These are phyloP conservation scores for Pseudogymnoascus sp. DNA, from an alignment of 2,329 filamentous ascomycete species.

Conservation along the genomic window DNA sequence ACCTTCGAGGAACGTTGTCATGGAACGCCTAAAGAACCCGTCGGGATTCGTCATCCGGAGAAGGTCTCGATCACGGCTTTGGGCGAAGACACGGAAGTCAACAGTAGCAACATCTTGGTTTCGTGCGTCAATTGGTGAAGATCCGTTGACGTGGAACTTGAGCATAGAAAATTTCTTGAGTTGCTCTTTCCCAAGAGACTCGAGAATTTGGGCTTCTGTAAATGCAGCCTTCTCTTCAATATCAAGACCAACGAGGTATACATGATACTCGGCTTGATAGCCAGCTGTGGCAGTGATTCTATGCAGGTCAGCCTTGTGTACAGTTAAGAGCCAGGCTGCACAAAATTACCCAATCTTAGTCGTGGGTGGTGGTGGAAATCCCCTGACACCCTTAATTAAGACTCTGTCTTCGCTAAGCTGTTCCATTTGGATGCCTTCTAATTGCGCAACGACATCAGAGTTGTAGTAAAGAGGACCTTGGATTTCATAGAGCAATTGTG, in stretches of 20 bases:
- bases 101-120: constrained; percentile 42
- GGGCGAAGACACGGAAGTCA: constrained; percentile 37
- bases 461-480: constrained; percentile 31
- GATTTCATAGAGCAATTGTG: constrained; percentile 32
- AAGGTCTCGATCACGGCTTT: constrained; percentile 32
- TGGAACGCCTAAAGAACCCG: background rate
- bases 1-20: constrained; percentile 31
- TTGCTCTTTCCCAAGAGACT: constrained; percentile 25
- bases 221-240: constrained; percentile 35
- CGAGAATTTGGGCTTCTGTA: constrained; percentile 33
- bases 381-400: constrained; percentile 21
- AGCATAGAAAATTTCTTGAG: constrained; percentile 26
- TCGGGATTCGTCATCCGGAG: background rate
- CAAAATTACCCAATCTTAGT: constrained; percentile 30
- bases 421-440: constrained; percentile 34
- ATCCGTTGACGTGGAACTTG: constrained; percentile 31
- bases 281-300: constrained; percentile 34
- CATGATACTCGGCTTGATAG: constrained; percentile 38
- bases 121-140: constrained; percentile 29
- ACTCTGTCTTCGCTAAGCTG: constrained; percentile 30
- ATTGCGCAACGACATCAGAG: constrained; percentile 27
- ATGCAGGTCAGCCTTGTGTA: background rate
- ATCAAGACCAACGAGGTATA: constrained; percentile 36
- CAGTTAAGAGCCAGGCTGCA: background rate
- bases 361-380: constrained; percentile 27